Conservation (phyloP, 2,329 filamentous ascomycete species). For the Aureobasidium sp. region DNA sequence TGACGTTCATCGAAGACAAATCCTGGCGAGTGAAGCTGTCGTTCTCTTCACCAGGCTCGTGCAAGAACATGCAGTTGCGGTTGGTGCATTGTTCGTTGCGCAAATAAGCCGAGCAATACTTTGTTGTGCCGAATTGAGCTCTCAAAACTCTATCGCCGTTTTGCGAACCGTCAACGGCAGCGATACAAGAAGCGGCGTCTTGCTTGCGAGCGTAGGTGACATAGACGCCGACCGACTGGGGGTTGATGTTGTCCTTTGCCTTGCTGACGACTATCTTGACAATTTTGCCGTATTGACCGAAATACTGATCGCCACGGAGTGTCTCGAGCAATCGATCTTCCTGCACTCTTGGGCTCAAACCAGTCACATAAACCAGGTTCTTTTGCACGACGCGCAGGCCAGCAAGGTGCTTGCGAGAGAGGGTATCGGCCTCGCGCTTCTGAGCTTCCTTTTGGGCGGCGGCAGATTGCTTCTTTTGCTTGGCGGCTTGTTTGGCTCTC, state of each 20-base stretch:
- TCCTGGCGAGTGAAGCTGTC: conserved; percentile 95
- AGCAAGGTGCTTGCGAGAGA: conserved; percentile 91
- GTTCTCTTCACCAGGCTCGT: conserved; percentile 93
- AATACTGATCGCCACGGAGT: conserved; percentile 82
- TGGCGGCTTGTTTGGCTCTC: conserved; percentile 64
- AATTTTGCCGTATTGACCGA: conserved; percentile 96
- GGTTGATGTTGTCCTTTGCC: conserved; percentile 64
- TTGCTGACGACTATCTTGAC: conserved; percentile 99
- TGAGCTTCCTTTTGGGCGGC: conserved; percentile 89
- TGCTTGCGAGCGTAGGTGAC: conserved; percentile 94
- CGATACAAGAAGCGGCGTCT: conserved; percentile 86
- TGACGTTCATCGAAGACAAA: conserved; percentile 86
- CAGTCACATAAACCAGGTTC: conserved; percentile 96
- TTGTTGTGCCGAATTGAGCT: conserved; percentile 79
- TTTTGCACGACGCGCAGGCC: conserved; percentile 96
- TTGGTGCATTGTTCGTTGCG: conserved; percentile 93
- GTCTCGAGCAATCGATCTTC: conserved; percentile 91
- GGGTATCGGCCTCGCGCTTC: conserved; percentile 90
- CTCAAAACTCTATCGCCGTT: conserved; percentile 82
- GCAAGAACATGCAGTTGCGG: conserved; percentile 93
- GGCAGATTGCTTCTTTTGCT: conserved; percentile 88
- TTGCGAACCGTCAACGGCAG: conserved; percentile 81
- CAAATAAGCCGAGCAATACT: conserved; percentile 96
- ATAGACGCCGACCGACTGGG: conserved; percentile 90
- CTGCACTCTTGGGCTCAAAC: conserved; percentile 79